Evolutionary conservation across 345 rosid species (phyloP).

Genomic region (Sonneratia caseolaris): DNA sequence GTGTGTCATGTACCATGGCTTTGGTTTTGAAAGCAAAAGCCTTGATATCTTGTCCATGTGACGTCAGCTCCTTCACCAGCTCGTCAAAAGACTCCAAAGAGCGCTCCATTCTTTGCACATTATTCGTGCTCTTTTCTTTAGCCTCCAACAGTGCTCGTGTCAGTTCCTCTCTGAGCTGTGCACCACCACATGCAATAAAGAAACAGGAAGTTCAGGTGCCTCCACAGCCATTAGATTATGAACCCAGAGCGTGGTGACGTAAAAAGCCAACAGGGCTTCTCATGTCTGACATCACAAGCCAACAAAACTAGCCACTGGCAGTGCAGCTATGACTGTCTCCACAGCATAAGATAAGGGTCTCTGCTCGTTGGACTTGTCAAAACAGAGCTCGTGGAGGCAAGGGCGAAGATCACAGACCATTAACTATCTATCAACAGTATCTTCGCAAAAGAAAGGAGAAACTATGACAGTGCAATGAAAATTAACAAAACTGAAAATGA

Average conservation of each 20-base stretch:
- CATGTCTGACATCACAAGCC: background rate
- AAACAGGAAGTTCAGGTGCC: conserved; percentile 1
- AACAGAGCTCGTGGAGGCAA: conserved; percentile 1
- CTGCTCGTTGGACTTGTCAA: background rate
- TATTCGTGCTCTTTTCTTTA: conserved; percentile 31
- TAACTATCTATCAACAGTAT: background rate
- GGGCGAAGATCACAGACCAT: background rate
- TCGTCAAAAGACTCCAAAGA: conserved; percentile 56
- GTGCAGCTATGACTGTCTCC: background rate
- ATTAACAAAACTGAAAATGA: background rate
- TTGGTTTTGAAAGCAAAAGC: conserved; percentile 72
- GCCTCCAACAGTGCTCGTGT: conserved; percentile 62
- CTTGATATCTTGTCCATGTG: conserved; percentile 52
- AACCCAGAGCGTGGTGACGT: conserved; percentile 16
- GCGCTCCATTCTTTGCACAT: conserved; percentile 23
- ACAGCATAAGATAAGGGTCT: background rate
- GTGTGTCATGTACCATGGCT: conserved; percentile 48
- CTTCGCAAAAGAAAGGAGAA: background rate
- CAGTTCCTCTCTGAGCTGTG: conserved; percentile 72
- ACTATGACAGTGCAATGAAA: background rate
- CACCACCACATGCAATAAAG: conserved; percentile 16
- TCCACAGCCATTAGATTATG: conserved; percentile 7
- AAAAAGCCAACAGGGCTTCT: conserved; percentile 2
- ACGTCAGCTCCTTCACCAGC: conserved; percentile 58
- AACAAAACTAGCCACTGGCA: conserved; percentile 2